Evolutionary conservation across 2,329 filamentous ascomycete species (phyloP).

Genomic region (Lasiodiplodia citricola): DNA sequence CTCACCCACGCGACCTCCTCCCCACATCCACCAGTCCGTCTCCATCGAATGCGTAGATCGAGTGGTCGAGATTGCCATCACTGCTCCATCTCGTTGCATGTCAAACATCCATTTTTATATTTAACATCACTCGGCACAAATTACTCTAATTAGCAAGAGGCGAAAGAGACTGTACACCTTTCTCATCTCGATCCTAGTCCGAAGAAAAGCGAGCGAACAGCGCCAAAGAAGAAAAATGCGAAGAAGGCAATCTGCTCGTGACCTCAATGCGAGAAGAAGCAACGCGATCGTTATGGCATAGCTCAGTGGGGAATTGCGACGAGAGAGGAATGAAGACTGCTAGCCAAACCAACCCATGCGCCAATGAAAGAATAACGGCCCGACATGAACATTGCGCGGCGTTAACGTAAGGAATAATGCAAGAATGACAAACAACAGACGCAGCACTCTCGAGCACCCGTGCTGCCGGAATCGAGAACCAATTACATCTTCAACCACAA

Average conservation of each 20-base stretch:
- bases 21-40: conserved; percentile 7
- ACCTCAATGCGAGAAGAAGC: conserved; percentile 3
- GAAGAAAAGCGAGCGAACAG: neutral
- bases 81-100: too few species aligned
- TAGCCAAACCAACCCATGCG: conserved; percentile 19
- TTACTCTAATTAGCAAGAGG: neutral
- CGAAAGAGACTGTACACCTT: neutral
- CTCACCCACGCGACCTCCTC: conserved; percentile 5
- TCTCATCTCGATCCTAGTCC: neutral
- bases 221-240: neutral
- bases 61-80: neutral
- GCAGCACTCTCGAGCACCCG: neutral
- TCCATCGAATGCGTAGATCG: conserved; percentile 5
- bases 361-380: conserved; percentile 1
- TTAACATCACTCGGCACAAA: neutral
- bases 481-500: conserved; percentile 1
- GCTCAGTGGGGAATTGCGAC: neutral
- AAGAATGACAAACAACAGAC: neutral
- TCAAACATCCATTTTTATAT: neutral
- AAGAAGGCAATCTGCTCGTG: neutral
- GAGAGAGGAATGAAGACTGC: neutral
- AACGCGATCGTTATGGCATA: conserved; percentile 17
- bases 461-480: neutral
- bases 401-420: neutral
- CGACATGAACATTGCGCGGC: conserved; percentile 14